phyloP scores from a whole-genome alignment of 176 grass and related monocot species.

The Pontederia paniculata region DNA sequence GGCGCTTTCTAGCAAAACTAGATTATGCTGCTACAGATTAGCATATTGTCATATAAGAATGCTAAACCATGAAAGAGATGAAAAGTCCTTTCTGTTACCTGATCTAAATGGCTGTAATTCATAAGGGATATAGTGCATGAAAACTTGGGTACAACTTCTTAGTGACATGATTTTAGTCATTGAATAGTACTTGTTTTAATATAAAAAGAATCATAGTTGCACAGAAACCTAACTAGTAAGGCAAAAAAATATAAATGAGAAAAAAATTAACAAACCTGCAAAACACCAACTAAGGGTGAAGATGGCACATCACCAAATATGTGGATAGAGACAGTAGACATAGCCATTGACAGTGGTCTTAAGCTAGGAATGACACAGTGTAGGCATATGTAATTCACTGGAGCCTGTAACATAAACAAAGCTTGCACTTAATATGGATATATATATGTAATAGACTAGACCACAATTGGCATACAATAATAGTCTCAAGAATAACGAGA shows the following conservation, averaged over 20 bases:
- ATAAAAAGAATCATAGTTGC: neutral
- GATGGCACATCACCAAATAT: slow-evolving; percentile 99
- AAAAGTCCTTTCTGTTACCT: too few relatives aligned
- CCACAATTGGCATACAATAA: too few relatives aligned
- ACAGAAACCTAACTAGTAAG: neutral
- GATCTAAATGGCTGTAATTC: too few relatives aligned
- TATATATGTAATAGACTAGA: too few relatives aligned
- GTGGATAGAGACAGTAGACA: slow-evolving; percentile 97
- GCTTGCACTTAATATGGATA: too few relatives aligned
- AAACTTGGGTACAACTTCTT: too few relatives aligned
- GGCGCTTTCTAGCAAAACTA: too few relatives aligned
- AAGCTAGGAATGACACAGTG: slow-evolving; percentile 75
- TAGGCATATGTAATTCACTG: slow-evolving; percentile 96
- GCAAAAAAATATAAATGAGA: neutral
- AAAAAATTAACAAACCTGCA: slow-evolving; percentile 47
- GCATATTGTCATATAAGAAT: too few relatives aligned
- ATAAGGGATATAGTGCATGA: too few relatives aligned
- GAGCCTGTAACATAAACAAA: slow-evolving; percentile 37
- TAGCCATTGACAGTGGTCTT: slow-evolving; percentile 87
- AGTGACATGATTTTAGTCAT: neutral
- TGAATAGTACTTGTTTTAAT: neutral
- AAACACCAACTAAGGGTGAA: slow-evolving; percentile 82
- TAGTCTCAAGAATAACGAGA: too few relatives aligned
- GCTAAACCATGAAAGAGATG: too few relatives aligned
- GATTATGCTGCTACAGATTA: too few relatives aligned